phyloP scores from a whole-genome alignment of 2,329 filamentous ascomycete species.

The Fusarium tanahbumbuense region DNA sequence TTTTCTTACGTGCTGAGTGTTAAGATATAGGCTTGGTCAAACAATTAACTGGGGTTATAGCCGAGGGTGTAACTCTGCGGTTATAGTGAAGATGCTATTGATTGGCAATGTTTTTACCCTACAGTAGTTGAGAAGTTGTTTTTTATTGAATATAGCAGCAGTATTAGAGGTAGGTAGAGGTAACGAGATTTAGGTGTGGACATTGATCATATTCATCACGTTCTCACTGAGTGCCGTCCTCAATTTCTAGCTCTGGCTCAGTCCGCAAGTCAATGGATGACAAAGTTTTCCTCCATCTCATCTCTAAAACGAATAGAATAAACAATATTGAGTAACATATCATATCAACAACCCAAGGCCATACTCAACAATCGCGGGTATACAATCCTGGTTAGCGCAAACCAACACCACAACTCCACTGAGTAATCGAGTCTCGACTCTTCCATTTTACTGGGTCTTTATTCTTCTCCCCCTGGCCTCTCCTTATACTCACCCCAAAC shows the following conservation, averaged over 20 bases:
- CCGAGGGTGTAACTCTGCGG: not conserved
- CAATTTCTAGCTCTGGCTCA: not conserved
- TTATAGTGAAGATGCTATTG: not conserved
- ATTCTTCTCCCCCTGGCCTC: too few species aligned
- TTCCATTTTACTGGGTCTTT: not conserved
- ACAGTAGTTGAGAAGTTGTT: not conserved
- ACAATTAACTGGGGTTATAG: not conserved
- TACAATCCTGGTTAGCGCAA: not conserved
- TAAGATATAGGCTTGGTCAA: conserved; percentile 4
- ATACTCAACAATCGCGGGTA: not conserved
- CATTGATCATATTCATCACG: too few species aligned
- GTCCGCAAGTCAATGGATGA: too few species aligned
- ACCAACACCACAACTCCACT: not conserved
- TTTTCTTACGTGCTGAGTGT: conserved; percentile 2
- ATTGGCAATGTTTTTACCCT: not conserved
- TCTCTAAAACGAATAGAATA: too few species aligned
- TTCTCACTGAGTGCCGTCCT: too few species aligned
- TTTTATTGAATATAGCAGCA: not conserved
- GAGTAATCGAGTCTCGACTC: not conserved
- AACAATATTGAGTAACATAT: too few species aligned
- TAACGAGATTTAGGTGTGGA: too few species aligned
- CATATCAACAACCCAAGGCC: not conserved
- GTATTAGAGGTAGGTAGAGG: too few species aligned
- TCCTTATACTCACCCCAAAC: not conserved
- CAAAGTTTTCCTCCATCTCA: too few species aligned